These are phyloP conservation scores for Francoa sonchifolia DNA, from an alignment of 441 rosid genomes.

Conservation along the genomic window DNA sequence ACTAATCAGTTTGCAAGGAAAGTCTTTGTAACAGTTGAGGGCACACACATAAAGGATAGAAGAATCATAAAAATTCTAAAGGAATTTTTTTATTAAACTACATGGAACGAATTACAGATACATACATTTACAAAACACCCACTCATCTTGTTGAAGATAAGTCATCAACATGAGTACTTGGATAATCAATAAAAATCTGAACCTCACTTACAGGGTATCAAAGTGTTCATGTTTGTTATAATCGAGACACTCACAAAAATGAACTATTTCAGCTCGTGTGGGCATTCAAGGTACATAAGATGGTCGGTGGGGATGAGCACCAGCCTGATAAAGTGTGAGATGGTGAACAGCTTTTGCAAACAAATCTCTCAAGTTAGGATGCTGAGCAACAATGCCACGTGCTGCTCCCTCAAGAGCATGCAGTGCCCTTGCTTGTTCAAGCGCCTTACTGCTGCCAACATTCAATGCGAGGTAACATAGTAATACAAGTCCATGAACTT, in stretches of 20 bases:
- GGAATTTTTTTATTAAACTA: constrained; percentile 1
- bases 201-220: background rate
- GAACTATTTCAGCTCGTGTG: background rate
- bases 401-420: constrained; percentile 33
- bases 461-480: constrained; percentile 38
- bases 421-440: constrained; percentile 38
- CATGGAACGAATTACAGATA: constrained; percentile 8
- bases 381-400: constrained; percentile 29
- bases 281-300: constrained; percentile 12
- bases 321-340: constrained; percentile 41
- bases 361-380: constrained; percentile 39
- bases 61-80: background rate
- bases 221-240: constrained; percentile 1
- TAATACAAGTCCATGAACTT: constrained; percentile 22
- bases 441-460: constrained; percentile 41
- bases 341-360: constrained; percentile 31
- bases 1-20: background rate
- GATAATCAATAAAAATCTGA: background rate
- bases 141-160: constrained; percentile 5
- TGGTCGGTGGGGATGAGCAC: constrained; percentile 26
- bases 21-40: too few relatives aligned
- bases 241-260: constrained; percentile 1
- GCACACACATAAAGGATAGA: background rate
- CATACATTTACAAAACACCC: constrained; percentile 1
- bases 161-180: background rate